Conservation (phyloP, 78 protist genomes). For the Parvularia atlantis region DNA sequence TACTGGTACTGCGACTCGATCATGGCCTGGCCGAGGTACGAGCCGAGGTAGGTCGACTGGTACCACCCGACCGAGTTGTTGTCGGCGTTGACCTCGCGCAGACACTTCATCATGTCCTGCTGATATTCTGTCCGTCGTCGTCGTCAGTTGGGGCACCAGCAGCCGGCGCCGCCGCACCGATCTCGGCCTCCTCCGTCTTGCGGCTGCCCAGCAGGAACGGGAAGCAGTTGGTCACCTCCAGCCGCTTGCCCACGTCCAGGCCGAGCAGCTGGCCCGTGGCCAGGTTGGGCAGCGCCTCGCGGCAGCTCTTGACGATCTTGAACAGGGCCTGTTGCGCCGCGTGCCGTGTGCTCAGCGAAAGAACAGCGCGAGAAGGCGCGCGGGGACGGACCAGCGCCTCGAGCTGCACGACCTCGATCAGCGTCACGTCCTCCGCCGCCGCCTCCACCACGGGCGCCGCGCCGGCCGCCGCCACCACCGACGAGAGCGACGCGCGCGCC, state of each 20-base stretch:
- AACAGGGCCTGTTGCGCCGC: constrained; percentile 33
- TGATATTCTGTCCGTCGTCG: constrained; percentile 31
- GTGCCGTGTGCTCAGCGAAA: too few species aligned
- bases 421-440: too few species aligned
- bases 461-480: too few species aligned
- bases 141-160: not conserved
- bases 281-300: constrained; percentile 45
- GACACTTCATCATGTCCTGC: constrained; percentile 45
- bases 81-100: constrained; percentile 71
- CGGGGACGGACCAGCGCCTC: too few species aligned
- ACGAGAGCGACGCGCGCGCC: too few species aligned
- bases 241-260: constrained; percentile 37
- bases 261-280: constrained; percentile 70
- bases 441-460: too few species aligned
- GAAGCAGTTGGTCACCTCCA: constrained; percentile 66
- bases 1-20: constrained; percentile 63
- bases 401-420: too few species aligned
- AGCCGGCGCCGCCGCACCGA: not conserved
- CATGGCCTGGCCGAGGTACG: constrained; percentile 40
- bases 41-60: constrained; percentile 50
- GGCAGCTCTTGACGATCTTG: constrained; percentile 66
- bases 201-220: constrained; percentile 45
- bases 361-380: too few species aligned
- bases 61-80: constrained; percentile 72
- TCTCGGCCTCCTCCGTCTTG: constrained; percentile 10